phyloP scores from a whole-genome alignment of 768 basidiomycete species.

The Leccinum variicolor region DNA sequence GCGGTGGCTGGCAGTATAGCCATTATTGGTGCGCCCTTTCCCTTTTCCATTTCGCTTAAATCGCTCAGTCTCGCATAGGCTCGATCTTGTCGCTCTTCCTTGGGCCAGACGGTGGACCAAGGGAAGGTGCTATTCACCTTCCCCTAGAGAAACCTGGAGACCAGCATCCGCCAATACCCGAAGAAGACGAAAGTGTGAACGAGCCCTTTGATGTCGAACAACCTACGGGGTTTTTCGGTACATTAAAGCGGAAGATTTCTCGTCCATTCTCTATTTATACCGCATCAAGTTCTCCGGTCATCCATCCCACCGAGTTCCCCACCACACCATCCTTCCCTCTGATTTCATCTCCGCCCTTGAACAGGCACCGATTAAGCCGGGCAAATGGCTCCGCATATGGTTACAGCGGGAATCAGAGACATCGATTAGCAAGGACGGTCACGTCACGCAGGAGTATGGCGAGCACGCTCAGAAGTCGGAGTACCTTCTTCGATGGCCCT shows the following conservation, averaged over 20 bases:
- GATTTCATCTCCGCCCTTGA: slow-evolving; percentile 37
- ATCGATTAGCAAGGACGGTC: slow-evolving; percentile 50
- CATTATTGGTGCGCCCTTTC: slow-evolving; percentile 47
- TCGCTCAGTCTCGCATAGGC: slow-evolving; percentile 42
- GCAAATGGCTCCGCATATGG: slow-evolving; percentile 80
- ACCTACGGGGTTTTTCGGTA: slow-evolving; percentile 35
- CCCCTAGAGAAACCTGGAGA: slow-evolving; percentile 64
- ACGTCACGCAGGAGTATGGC: slow-evolving; percentile 52
- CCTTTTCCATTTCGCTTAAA: not conserved
- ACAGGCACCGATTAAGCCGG: slow-evolving; percentile 51
- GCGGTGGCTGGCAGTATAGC: slow-evolving; percentile 74
- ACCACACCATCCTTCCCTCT: slow-evolving; percentile 46
- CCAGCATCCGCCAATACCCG: slow-evolving; percentile 53
- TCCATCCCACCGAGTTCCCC: slow-evolving; percentile 28
- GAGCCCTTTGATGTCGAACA: slow-evolving; percentile 43
- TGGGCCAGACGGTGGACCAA: slow-evolving; percentile 85
- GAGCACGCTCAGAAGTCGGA: slow-evolving; percentile 48
- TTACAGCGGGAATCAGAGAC: slow-evolving; percentile 55
- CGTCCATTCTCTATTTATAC: slow-evolving; percentile 59
- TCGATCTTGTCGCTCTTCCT: slow-evolving; percentile 87
- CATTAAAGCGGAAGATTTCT: slow-evolving; percentile 49
- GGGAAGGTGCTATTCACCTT: slow-evolving; percentile 81
- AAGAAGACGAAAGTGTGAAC: slow-evolving; percentile 55
- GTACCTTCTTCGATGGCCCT: slow-evolving; percentile 42
- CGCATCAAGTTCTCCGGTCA: slow-evolving; percentile 46